Evolutionary conservation across 768 basidiomycete species (phyloP), one percentile per base, ranked within the genome.

Genomic region (Suillus bovinus): DNA sequence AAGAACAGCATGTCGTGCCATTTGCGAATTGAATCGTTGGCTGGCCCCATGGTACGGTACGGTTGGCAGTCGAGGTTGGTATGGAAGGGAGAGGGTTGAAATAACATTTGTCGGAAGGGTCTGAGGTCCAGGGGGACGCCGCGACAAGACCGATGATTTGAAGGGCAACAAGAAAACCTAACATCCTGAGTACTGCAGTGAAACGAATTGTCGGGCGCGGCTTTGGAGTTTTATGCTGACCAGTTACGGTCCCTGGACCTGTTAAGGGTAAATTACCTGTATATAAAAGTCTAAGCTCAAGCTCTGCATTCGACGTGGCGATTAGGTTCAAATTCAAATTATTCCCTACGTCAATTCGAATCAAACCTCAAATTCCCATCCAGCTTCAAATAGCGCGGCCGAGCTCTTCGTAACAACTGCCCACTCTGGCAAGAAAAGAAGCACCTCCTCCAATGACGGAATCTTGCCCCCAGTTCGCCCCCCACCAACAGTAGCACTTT

Each of bases 391-490:
- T 59, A 90, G 70, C 1, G 83, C 87, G 63, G 84, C 81, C 4
- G 76, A 72, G 59, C 71, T 64, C 75, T 89, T 89, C 7, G 82
- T 82, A 50, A 83, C 82, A n/a, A 79, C 78, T 11, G 82, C 86
- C 90, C 90, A 92, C 52, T 80, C 74, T 22, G 90, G 90, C 62
- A 90, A 71, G 71, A 87, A 89, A 8, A 72, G 69, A 7, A 89
- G 69, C 33, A 84, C 81, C 69, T 92, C 90, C 69, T 91, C 88
- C 52, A 84, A 77, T 3, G 89, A 89, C 6, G 90, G 89, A 22
- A 91, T 89, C 74, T 78, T 81, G 34, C 73, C 80, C 24, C 69
- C 70, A 49, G 66, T 66, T 17, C 63, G 20, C 20, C 78, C 78
- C 64, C 80, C 76, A 46, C 84, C 85, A 13, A 84, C 70, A 64